phyloP scores from a whole-genome alignment of 371 early-diverging fungal species.

The Rhizopus delemar region DNA sequence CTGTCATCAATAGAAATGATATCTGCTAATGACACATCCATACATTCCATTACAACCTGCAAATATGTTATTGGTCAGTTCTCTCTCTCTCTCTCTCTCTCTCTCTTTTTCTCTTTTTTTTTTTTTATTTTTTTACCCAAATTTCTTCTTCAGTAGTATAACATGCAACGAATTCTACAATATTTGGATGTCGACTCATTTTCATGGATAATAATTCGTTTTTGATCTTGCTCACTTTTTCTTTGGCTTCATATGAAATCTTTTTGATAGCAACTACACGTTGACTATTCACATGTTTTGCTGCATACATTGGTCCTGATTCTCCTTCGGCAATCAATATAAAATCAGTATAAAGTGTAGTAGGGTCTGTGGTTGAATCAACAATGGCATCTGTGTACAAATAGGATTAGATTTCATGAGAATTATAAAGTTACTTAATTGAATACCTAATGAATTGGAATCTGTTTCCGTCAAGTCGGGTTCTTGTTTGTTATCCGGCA shows the following conservation, averaged over 20 bases:
- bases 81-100: neutral
- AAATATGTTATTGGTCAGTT: neutral
- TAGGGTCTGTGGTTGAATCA: slow-evolving; percentile 49
- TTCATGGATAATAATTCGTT: slow-evolving; percentile 75
- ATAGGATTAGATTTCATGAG: too few species aligned
- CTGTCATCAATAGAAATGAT: slow-evolving; percentile 61
- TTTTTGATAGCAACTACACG: slow-evolving; percentile 73
- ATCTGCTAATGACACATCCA: slow-evolving; percentile 81
- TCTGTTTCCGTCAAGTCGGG: neutral
- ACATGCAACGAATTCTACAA: slow-evolving; percentile 73
- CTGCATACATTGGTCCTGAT: slow-evolving; percentile 72
- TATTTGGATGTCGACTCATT: slow-evolving; percentile 67
- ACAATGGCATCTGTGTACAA: slow-evolving; percentile 36
- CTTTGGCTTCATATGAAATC: slow-evolving; percentile 60
- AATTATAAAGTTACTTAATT: neutral
- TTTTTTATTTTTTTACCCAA: slow-evolving; percentile 35
- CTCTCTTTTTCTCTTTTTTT: neutral
- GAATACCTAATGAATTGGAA: neutral
- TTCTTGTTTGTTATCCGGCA: slow-evolving; percentile 9
- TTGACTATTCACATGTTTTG: slow-evolving; percentile 55
- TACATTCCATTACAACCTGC: slow-evolving; percentile 79
- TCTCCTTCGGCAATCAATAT: slow-evolving; percentile 78
- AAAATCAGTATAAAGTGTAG: slow-evolving; percentile 50
- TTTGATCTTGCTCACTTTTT: slow-evolving; percentile 68
- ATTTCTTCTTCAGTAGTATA: slow-evolving; percentile 62